These are phyloP conservation scores for Astragalus glycyphyllos DNA, from an alignment of 306 rosid genomes.

Conservation along the genomic window DNA sequence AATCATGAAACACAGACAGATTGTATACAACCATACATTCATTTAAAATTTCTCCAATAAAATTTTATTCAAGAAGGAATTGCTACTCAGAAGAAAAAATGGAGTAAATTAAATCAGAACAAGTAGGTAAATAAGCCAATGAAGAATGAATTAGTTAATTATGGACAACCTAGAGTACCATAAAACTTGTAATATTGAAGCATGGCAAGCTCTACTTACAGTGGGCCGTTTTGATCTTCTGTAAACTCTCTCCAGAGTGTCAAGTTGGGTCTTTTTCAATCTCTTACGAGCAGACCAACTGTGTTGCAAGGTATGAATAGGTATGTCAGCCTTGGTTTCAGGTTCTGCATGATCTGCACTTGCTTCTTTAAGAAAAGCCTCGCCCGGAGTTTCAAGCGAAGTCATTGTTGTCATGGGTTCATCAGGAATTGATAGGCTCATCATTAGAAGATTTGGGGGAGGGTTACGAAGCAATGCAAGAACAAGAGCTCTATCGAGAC, in stretches of 20 bases:
- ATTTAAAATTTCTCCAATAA: slow-evolving; percentile 14
- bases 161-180: slow-evolving; percentile 3
- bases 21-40: slow-evolving; percentile 9
- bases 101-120: slow-evolving; percentile 9
- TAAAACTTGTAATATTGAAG: slow-evolving; percentile 30
- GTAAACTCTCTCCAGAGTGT: slow-evolving; percentile 81
- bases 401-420: slow-evolving; percentile 48
- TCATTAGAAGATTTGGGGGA: slow-evolving; percentile 79
- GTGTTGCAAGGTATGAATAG: slow-evolving; percentile 74
- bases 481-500: slow-evolving; percentile 87
- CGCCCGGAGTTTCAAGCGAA: slow-evolving; percentile 50
- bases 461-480: slow-evolving; percentile 89
- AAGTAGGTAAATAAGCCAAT: slow-evolving; percentile 1
- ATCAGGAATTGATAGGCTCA: slow-evolving; percentile 79
- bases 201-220: slow-evolving; percentile 60
- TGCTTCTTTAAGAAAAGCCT: slow-evolving; percentile 50
- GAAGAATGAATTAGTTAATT: background rate
- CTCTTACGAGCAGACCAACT: slow-evolving; percentile 76
- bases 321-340: slow-evolving; percentile 51
- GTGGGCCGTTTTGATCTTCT: slow-evolving; percentile 89
- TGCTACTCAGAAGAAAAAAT: background rate
- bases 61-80: background rate
- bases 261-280: slow-evolving; percentile 73
- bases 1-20: slow-evolving; percentile 27
- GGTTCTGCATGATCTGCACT: slow-evolving; percentile 40